Percentiles rank a stretch among this genome's conserved stretches.
Evolutionary conservation across 345 rosid genomes (phyloP).

Genomic region (Erysimum cheiranthoides): DNA sequence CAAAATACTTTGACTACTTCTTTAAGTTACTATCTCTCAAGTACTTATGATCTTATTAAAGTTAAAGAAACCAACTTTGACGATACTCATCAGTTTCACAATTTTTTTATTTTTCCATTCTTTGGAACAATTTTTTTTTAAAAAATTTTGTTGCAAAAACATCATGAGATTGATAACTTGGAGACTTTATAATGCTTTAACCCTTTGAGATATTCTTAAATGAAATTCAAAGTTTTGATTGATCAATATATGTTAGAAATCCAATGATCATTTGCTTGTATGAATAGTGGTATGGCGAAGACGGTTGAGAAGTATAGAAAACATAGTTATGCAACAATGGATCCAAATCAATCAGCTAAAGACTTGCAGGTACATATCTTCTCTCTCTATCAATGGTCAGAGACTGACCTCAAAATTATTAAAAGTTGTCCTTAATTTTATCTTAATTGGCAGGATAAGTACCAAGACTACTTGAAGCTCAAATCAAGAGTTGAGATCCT

Average conservation of each 20-base stretch:
- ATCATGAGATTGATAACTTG: slow-evolving; percentile 20
- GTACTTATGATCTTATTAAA: slow-evolving; percentile 37
- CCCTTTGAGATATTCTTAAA: neutral
- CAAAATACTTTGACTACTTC: slow-evolving; percentile 37
- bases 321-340: slow-evolving; percentile 56
- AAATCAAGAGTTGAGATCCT: slow-evolving; percentile 65
- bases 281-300: slow-evolving; percentile 57
- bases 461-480: slow-evolving; percentile 72
- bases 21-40: slow-evolving; percentile 38
- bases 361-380: slow-evolving; percentile 57
- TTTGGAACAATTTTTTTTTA: slow-evolving; percentile 12
- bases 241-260: neutral
- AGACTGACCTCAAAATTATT: slow-evolving; percentile 21
- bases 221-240: slow-evolving; percentile 18
- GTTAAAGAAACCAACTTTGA: slow-evolving; percentile 44
- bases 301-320: slow-evolving; percentile 72
- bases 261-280: slow-evolving; percentile 21
- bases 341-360: slow-evolving; percentile 52
- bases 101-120: neutral
- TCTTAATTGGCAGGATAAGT: slow-evolving; percentile 50
- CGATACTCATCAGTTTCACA: slow-evolving; percentile 36
- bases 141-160: neutral
- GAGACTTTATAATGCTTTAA: slow-evolving; percentile 5
- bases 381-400: slow-evolving; percentile 17
- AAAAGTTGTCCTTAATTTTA: neutral